A percentile compares a stretch with the other conserved stretches of the same genome.
Evolutionary conservation across 2,329 filamentous ascomycete genomes (phyloP).

Genomic region (Orbilia oligospora): DNA sequence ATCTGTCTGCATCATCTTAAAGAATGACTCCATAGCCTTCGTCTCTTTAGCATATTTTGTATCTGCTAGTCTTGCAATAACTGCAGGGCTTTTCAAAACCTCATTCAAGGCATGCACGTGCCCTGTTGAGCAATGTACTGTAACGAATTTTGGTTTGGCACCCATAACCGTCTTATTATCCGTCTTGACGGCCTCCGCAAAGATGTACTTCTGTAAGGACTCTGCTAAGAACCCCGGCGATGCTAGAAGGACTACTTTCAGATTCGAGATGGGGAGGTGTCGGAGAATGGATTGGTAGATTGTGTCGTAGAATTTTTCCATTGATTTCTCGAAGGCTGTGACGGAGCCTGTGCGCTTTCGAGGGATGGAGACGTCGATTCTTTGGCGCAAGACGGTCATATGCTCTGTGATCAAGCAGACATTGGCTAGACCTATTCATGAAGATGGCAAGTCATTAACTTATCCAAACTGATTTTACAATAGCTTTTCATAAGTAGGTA

Average conservation of each 20-base stretch:
- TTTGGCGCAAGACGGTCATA: constrained; percentile 81
- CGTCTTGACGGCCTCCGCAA: constrained; percentile 74
- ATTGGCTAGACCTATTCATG: constrained; percentile 74
- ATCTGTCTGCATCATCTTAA: constrained; percentile 82
- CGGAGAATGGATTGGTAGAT: constrained; percentile 81
- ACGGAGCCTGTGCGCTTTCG: constrained; percentile 75
- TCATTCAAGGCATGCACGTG: constrained; percentile 90
- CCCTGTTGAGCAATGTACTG: constrained; percentile 87
- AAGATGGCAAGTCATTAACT: neutral
- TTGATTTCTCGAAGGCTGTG: constrained; percentile 72
- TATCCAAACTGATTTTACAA: neutral
- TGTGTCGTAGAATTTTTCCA: constrained; percentile 83
- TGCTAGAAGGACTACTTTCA: constrained; percentile 83
- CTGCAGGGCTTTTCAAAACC: constrained; percentile 84
- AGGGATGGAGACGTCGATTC: constrained; percentile 77
- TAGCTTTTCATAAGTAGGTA: too few species aligned
- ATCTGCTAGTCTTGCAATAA: constrained; percentile 82
- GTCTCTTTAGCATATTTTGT: constrained; percentile 91
- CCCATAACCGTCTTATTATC: constrained; percentile 80
- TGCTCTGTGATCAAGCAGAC: constrained; percentile 86
- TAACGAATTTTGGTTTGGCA: constrained; percentile 75
- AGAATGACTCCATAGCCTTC: constrained; percentile 85
- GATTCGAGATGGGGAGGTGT: constrained; percentile 80
- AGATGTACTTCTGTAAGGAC: constrained; percentile 83
- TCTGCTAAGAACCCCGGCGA: constrained; percentile 89